Evolutionary conservation across 2,329 filamentous ascomycete species (phyloP).

Genomic region (Lithohypha guttulata): DNA sequence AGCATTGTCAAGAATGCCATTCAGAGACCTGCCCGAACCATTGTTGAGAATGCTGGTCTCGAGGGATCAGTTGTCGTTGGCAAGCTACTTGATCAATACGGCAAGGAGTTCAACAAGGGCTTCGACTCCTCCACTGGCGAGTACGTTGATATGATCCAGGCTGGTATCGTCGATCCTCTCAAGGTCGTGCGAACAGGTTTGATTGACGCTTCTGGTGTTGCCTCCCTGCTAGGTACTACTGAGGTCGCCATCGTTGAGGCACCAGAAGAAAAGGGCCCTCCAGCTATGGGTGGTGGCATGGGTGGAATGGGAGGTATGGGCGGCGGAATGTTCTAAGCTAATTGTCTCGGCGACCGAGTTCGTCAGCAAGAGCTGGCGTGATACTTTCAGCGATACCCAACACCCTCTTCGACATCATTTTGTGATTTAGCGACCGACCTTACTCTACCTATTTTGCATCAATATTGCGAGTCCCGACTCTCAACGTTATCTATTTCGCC

Average conservation of each 20-base stretch:
- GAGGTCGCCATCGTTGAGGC: slow-evolving; percentile 97
- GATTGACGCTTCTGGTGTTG: slow-evolving; percentile 88
- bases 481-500: neutral
- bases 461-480: no score
- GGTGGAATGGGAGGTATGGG: slow-evolving; percentile 50
- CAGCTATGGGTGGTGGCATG: slow-evolving; percentile 38
- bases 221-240: slow-evolving; percentile 91
- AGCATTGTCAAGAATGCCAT: slow-evolving; percentile 97
- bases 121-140: slow-evolving; percentile 95
- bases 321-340: slow-evolving; percentile 55
- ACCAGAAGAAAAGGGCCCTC: slow-evolving; percentile 73
- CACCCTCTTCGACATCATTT: neutral
- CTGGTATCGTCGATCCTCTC: slow-evolving; percentile 96
- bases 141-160: slow-evolving; percentile 96
- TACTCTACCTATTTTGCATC: no score
- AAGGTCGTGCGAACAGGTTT: slow-evolving; percentile 98
- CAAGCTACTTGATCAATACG: slow-evolving; percentile 93
- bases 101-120: slow-evolving; percentile 90
- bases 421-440: slow-evolving; percentile 9
- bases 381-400: slow-evolving; percentile 2
- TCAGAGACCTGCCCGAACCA: slow-evolving; percentile 83
- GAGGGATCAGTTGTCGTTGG: slow-evolving; percentile 95
- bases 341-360: no score
- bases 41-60: slow-evolving; percentile 93
- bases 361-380: neutral